Base-by-base conservation (phyloP, 306 rosid genomes). In the Hippophae tibetana region DNA sequence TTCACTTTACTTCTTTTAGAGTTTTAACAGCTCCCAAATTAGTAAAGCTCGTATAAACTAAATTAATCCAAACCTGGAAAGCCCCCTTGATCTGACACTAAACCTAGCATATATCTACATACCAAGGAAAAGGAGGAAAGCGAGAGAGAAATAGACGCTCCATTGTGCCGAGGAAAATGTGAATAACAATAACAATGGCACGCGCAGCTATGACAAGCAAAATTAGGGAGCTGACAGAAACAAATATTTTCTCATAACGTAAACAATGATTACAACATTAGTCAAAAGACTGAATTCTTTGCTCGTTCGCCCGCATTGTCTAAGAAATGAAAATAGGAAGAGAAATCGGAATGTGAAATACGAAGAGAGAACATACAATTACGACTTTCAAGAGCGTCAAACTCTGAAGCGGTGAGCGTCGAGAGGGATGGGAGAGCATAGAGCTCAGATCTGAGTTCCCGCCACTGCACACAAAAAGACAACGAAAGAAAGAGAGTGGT, bases 401-500 rank as follows among this genome's bases (percentile, higher is more conserved):
- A 7, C 43, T 47, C 44, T 43, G 47, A 40, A 42, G 26, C 11
- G 31, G 3, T 52, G 42, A 13, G 11, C 9, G 40, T 8, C 26
- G 64, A 42, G 64, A 59, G 25, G 6, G 71, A 60, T 69, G 38
- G 59, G 43, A 58, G 60, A 40, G 52, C 38, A 72, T 57, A 49
- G 48, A 72, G 65, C 68, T 42, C 70, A 74, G 82, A 78, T 78
- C 82, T 78, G 79, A 58, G 62, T 23, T 10, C 38, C 49, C 2
- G 59, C 66, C 72, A 44, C 53, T 12, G 60, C 7, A 43, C 31
- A 52, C n/a, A 38, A 11, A 55, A 31, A 7, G 5, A 14, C 23
- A 43, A 56, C 56, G 45, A 9, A 69, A 58, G 62, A 5, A 50
- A 18, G 62, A 57, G 73, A 27, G 76, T 67, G 40, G 79, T 78